Evolutionary conservation across 2,329 filamentous ascomycete species (phyloP).

Genomic region (Alternaria solani): DNA sequence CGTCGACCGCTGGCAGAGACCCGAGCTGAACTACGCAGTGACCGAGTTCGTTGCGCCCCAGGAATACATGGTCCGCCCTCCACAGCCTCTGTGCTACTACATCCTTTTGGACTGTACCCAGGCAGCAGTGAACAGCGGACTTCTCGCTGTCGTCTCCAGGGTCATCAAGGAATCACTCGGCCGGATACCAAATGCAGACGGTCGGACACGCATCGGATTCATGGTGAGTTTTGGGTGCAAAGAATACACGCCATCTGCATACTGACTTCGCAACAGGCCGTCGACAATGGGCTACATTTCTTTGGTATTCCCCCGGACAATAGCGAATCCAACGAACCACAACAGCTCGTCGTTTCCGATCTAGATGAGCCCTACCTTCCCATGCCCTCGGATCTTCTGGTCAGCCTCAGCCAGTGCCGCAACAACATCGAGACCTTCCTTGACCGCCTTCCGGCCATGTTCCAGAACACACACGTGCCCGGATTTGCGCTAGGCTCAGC

Average conservation of each 20-base stretch:
- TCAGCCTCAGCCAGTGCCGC: slow-evolving; percentile 87
- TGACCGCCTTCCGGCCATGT: slow-evolving; percentile 92
- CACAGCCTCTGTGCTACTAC: slow-evolving; percentile 70
- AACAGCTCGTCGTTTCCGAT: slow-evolving; percentile 93
- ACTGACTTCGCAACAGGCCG: slow-evolving; percentile 54
- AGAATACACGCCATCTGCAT: neutral
- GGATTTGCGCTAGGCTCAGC: slow-evolving; percentile 96
- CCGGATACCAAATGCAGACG: slow-evolving; percentile 96
- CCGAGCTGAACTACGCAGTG: slow-evolving; percentile 94
- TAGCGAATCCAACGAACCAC: slow-evolving; percentile 83
- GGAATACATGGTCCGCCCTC: slow-evolving; percentile 98
- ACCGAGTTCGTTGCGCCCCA: slow-evolving; percentile 98
- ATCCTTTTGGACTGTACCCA: slow-evolving; percentile 38
- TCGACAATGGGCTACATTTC: slow-evolving; percentile 94
- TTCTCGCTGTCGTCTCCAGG: slow-evolving; percentile 89
- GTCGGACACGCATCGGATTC: slow-evolving; percentile 90
- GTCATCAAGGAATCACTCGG: slow-evolving; percentile 95
- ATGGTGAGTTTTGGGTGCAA: slow-evolving; percentile 60
- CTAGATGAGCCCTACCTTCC: slow-evolving; percentile 96
- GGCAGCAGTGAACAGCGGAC: slow-evolving; percentile 79
- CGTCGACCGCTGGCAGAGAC: slow-evolving; percentile 88
- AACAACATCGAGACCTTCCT: slow-evolving; percentile 92
- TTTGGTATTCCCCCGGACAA: slow-evolving; percentile 92
- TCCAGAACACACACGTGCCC: slow-evolving; percentile 89
- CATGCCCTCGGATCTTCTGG: slow-evolving; percentile 88